Conservation (phyloP, 305 asterid species). For the Withania somnifera region DNA sequence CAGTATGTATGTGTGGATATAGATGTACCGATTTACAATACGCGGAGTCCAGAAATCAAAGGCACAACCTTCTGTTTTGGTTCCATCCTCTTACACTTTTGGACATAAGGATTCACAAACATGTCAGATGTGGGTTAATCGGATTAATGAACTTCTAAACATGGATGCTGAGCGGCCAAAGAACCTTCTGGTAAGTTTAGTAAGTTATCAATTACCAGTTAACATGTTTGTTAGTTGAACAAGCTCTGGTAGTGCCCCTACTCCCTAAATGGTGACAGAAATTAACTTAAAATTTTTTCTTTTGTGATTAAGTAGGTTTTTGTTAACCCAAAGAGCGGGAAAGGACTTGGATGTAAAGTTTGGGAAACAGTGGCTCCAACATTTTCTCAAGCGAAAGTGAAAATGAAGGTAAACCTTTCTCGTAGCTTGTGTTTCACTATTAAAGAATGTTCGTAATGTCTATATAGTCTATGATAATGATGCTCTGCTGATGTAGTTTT, state of each 20-base stretch:
- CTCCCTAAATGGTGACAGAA: neutral
- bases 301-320: constrained; percentile 64
- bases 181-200: constrained; percentile 68
- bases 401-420: constrained; percentile 47
- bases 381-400: constrained; percentile 76
- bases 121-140: constrained; percentile 63
- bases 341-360: constrained; percentile 63
- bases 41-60: constrained; percentile 57
- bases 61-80: constrained; percentile 43
- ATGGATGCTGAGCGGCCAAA: constrained; percentile 54
- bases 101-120: constrained; percentile 58
- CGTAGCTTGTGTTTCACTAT: neutral
- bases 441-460: neutral
- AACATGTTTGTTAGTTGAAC: neutral
- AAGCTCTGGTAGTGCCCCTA: neutral
- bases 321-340: constrained; percentile 90
- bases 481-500: too few species aligned
- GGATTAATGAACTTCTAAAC: constrained; percentile 32
- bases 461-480: neutral
- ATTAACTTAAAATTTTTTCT: neutral
- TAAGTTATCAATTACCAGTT: neutral
- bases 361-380: constrained; percentile 87
- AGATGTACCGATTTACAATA: constrained; percentile 77
- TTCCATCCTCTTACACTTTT: constrained; percentile 54
- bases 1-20: constrained; percentile 19